These are phyloP conservation scores for Solanum peruvianum DNA, from an alignment of 257 asterid species.

Conservation along the genomic window DNA sequence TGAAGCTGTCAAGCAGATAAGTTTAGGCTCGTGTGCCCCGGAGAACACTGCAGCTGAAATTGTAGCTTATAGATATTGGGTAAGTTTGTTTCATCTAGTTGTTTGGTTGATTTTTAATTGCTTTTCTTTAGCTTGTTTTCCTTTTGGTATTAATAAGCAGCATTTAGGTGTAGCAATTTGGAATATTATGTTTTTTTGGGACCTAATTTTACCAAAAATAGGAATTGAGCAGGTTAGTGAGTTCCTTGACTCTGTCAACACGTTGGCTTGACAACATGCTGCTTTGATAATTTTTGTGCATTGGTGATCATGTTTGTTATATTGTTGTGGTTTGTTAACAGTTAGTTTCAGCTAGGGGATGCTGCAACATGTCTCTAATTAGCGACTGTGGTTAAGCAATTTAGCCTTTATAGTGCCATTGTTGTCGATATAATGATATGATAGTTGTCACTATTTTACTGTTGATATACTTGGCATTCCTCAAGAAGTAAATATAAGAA, in stretches of 20 bases:
- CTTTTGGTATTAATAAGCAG: not conserved
- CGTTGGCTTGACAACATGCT: not conserved
- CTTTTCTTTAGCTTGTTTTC: not conserved
- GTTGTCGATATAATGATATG: not conserved
- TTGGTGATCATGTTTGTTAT: not conserved
- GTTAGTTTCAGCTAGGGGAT: not conserved
- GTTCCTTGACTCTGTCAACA: not conserved
- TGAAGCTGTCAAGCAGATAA: conserved; percentile 96
- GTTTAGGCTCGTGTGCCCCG: conserved; percentile 70
- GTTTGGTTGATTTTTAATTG: not conserved
- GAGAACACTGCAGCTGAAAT: conserved; percentile 83
- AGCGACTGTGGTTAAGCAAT: not conserved
- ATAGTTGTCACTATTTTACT: not conserved
- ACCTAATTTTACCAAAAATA: not conserved
- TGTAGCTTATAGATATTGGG: conserved; percentile 86
- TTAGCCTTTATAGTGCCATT: not conserved
- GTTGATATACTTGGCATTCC: not conserved
- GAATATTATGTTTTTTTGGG: not conserved
- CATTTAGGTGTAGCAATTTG: not conserved
- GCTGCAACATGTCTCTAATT: not conserved
- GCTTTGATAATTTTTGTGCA: not conserved
- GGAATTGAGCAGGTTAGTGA: not conserved
- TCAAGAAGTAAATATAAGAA: not conserved
- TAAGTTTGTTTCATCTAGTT: conserved; percentile 14
- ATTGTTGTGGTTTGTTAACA: not conserved